Evolutionary conservation across 306 rosid species (phyloP), one percentile per base, ranked within the genome.

Genomic region (Prinsepia uniflora): DNA sequence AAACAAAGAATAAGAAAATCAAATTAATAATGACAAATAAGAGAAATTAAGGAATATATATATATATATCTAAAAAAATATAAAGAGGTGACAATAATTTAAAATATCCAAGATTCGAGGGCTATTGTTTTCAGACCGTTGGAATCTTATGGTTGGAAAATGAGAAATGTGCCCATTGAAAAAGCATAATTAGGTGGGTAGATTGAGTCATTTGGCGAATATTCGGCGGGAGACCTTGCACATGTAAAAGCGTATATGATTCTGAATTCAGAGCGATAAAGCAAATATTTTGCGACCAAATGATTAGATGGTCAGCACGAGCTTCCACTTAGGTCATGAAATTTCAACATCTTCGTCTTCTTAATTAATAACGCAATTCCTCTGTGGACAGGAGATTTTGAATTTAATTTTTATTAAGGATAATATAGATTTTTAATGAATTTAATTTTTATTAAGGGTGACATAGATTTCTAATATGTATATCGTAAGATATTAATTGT

Each of bases 61-160:
- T 0, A 24, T 24, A 0, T 24, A 24, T 24, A 24, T 24, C 1
- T 13, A 5, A 53, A 18, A 18, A 2, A 56, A 9, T 2, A 9
- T 56, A 56, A 22, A 56, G 39, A 20, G 62, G 15, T n/a, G 62
- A 56, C 39, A 56, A 22, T 56, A 19, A 20, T 56, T 14, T 22
- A 22, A 56, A 7, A 56, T 56, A 56, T 56, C 61, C 61, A 56
- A 56, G 53, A 64, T 64, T 64, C 53, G 53, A 46, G 49, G 49
- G 30, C 30, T 24, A 24, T 24, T 24, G 30, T 24, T 24, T 24
- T 24, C 30, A 24, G 15, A 15, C 40, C 8, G 36, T 52, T 52
- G 49, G 62, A 5, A 40, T 68, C 39, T 18, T 0, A 10, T 12
- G 12, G 9, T n/a, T 2, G 39, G 0, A 11, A 3, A 6, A 63